Percentiles rank a stretch among this genome's conserved stretches.
Evolutionary conservation across 257 asterid genomes (phyloP).

Genomic region (Solanum tarijense): DNA sequence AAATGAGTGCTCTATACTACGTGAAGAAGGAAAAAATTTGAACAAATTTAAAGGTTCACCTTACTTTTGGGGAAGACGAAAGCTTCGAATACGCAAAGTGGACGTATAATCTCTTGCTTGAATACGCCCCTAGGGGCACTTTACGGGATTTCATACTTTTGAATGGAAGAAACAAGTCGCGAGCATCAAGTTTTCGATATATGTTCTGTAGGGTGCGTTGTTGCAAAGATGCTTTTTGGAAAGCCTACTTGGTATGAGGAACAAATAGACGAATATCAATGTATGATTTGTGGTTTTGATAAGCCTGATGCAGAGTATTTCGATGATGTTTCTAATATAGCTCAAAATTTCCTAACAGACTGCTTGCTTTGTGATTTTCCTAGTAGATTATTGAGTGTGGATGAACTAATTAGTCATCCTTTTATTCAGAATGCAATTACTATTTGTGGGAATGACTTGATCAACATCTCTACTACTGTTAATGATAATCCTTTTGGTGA

Average conservation of each 20-base stretch:
- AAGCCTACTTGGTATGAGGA: neutral
- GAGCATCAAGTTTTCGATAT: neutral
- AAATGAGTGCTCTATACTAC: too few relatives aligned
- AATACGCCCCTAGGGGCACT: too few relatives aligned
- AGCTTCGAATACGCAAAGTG: too few relatives aligned
- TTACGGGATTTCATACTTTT: too few relatives aligned
- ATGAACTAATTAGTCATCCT: neutral
- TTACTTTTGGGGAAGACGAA: too few relatives aligned
- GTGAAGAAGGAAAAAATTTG: too few relatives aligned
- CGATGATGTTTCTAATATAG: neutral
- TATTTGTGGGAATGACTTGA: neutral
- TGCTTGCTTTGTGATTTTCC: neutral
- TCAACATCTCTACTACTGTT: neutral
- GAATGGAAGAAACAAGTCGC: neutral
- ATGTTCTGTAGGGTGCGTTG: neutral
- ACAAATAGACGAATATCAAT: neutral
- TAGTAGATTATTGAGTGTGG: neutral
- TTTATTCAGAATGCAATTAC: neutral
- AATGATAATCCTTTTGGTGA: neutral
- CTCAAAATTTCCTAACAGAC: neutral
- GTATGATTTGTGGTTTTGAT: too few relatives aligned
- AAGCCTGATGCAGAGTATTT: neutral
- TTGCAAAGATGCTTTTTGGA: neutral
- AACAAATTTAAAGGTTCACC: too few relatives aligned
- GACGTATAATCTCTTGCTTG: too few relatives aligned